Evolutionary conservation across 148 eudicot species (phyloP).

Genomic region (Dysphania ambrosioides): DNA sequence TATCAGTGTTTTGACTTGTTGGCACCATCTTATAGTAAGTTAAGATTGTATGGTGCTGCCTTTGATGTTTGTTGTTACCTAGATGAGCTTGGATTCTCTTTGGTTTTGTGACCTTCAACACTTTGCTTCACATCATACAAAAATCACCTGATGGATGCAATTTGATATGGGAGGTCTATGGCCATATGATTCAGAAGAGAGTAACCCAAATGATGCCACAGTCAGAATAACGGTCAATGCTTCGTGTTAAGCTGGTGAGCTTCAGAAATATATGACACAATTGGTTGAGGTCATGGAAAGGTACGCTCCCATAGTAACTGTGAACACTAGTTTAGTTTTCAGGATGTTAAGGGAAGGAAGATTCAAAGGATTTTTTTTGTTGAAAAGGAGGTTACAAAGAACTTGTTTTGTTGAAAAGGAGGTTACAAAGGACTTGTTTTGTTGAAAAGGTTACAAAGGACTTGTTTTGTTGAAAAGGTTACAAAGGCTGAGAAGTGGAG

Average conservation of each 20-base stretch:
- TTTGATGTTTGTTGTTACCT: slow-evolving; percentile 57
- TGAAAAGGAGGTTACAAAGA: too few species aligned
- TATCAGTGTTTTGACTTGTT: slow-evolving; percentile 82
- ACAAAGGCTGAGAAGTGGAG: slow-evolving; percentile 51
- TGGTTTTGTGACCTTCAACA: slow-evolving; percentile 61
- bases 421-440: too few species aligned
- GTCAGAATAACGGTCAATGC: slow-evolving; percentile 52
- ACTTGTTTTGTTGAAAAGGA: slow-evolving; percentile 50
- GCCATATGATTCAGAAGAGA: slow-evolving; percentile 61
- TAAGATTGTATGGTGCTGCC: slow-evolving; percentile 52
- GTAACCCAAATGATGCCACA: slow-evolving; percentile 61
- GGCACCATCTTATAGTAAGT: slow-evolving; percentile 68
- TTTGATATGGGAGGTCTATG: slow-evolving; percentile 74
- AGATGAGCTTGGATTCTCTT: slow-evolving; percentile 56
- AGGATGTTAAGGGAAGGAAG: slow-evolving; percentile 58
- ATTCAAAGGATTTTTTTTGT: too few species aligned
- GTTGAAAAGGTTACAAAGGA: too few species aligned
- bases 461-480: too few species aligned
- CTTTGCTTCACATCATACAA: slow-evolving; percentile 52
- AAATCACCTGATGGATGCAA: slow-evolving; percentile 42
- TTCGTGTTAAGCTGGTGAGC: slow-evolving; percentile 74
- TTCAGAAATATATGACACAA: slow-evolving; percentile 48
- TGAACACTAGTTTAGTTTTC: slow-evolving; percentile 62
- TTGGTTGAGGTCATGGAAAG: slow-evolving; percentile 69
- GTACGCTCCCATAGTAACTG: slow-evolving; percentile 62